Evolutionary conservation across 148 eudicot genomes (phyloP), one percentile per base, ranked within the genome.

Genomic region (Chenopodium formosanum): DNA sequence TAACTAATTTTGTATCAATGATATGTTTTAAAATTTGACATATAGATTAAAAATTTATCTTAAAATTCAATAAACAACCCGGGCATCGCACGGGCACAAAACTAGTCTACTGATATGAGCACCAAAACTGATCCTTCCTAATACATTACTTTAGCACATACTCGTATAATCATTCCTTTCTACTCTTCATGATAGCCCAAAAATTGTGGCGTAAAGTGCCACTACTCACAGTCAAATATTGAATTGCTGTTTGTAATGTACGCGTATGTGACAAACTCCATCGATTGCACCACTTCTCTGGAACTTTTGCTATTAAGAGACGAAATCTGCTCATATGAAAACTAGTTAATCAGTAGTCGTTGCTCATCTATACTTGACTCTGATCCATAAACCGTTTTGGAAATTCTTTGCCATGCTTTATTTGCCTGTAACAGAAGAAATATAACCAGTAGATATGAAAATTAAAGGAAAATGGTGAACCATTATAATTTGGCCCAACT

Each of bases 351-450:
- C 65, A 81, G 34, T 34, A 79, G 76, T 67, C 81, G 67, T 37
- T 81, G 76, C 74, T 67, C 84, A 29, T 81, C 82, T 9, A 32
- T 60, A 73, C 32, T 73, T 77, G 78, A 11, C 34, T 37, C 74
- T 68, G 60, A 13, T 16, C 78, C 81, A 60, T 84, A 62, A 74
- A 62, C 78, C 40, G 83, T 79, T 62, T 85, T 78, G n/a, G 84
- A 84, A 78, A 91, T 13, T 80, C 97, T 92, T 87, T 86, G 86
- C 86, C 91, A 87, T 62, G 97, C 97, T 68, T 85, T 86, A 22
- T 34, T 80, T 73, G 93, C 92, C 94, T 93, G 85, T 53, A 79
- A 53, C 62, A 81, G 53, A 75, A 27, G 79, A 7, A 76, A 6
- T 9, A 78, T 65, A 75, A 4, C 7, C 7, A 70, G 48, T 19